phyloP scores from a whole-genome alignment of 1,284 basidiomycete genomes.

The Somion occarium region DNA sequence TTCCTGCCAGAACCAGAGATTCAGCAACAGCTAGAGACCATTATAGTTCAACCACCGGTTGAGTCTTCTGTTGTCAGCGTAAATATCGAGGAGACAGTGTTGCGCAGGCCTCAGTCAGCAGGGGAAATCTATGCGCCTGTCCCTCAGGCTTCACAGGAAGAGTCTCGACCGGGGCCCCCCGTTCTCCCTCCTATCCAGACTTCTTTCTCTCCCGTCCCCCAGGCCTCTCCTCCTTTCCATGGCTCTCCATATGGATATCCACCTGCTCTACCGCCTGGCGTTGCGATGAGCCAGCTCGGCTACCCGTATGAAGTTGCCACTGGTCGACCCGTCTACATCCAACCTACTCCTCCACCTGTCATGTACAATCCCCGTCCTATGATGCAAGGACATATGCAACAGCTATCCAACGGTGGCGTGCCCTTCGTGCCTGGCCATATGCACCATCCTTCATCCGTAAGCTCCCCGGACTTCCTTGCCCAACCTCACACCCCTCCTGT shows the following conservation, averaged over 20 bases:
- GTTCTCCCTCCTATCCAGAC: constrained; percentile 56
- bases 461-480: constrained; percentile 56
- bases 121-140: constrained; percentile 7
- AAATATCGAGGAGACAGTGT: constrained; percentile 33
- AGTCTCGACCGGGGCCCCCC: constrained; percentile 30
- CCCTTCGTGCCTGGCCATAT: constrained; percentile 52
- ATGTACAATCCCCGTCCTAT: constrained; percentile 66
- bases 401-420: constrained; percentile 34
- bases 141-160: constrained; percentile 16
- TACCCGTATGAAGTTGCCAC: constrained; percentile 76
- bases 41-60: constrained; percentile 23
- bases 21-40: constrained; percentile 36
- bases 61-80: constrained; percentile 17
- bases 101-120: constrained; percentile 31
- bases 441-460: constrained; percentile 39
- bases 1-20: constrained; percentile 19
- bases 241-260: constrained; percentile 60
- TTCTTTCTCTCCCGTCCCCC: constrained; percentile 48
- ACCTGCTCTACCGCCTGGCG: constrained; percentile 62
- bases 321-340: constrained; percentile 70
- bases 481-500: constrained; percentile 54
- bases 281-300: constrained; percentile 68
- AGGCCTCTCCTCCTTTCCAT: constrained; percentile 56
- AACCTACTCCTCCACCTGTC: constrained; percentile 43
- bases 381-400: constrained; percentile 44